Percentiles rank a stretch among this genome's conserved stretches.
phyloP scores from a whole-genome alignment of 768 basidiomycete genomes.

The Boletus sp. region DNA sequence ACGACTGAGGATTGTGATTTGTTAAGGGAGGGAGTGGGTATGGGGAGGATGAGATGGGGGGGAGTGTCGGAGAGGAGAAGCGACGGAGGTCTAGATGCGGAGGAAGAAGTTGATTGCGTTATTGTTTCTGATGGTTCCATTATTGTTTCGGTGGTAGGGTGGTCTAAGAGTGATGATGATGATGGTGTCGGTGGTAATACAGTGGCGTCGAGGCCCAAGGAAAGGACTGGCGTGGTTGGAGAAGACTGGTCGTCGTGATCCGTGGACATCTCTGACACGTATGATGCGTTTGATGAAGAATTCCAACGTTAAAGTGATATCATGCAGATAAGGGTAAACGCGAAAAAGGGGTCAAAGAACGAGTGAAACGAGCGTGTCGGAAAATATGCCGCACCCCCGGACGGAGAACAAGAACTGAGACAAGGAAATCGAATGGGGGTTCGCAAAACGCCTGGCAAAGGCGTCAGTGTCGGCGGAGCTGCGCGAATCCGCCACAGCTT shows the following conservation, averaged over 20 bases:
- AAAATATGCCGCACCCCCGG: constrained; percentile 4
- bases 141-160: constrained; percentile 20
- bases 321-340: constrained; percentile 14
- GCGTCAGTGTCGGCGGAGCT: background rate
- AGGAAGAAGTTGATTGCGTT: constrained; percentile 9
- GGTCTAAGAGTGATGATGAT: constrained; percentile 20
- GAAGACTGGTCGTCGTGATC: constrained; percentile 22
- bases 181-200: constrained; percentile 23
- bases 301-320: constrained; percentile 13
- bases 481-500: background rate
- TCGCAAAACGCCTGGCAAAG: background rate
- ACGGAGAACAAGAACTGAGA: constrained; percentile 9
- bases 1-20: constrained; percentile 43
- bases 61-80: constrained; percentile 15
- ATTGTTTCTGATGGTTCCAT: constrained; percentile 18
- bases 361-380: constrained; percentile 6
- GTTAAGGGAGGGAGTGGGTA: constrained; percentile 37
- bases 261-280: constrained; percentile 24
- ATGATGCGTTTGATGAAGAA: constrained; percentile 7
- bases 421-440: background rate
- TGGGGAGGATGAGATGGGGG: constrained; percentile 40
- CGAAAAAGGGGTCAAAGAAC: background rate
- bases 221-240: constrained; percentile 11
- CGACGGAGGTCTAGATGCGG: constrained; percentile 20
- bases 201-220: constrained; percentile 18